These are phyloP conservation scores for Ricinus communis DNA, from an alignment of 345 rosid species.

Conservation along the genomic window DNA sequence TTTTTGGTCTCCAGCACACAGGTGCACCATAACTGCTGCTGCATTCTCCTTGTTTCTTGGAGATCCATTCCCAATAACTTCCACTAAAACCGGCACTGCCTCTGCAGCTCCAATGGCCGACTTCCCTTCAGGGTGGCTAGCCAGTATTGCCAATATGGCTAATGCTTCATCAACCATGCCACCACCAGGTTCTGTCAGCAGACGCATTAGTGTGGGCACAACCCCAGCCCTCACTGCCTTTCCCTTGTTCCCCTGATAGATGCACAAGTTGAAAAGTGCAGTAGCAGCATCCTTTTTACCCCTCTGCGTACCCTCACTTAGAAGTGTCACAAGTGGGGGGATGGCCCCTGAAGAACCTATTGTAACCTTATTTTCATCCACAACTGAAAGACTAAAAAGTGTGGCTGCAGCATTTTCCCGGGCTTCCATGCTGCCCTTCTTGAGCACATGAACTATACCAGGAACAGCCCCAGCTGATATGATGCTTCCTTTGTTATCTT, in stretches of 20 bases:
- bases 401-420: slow-evolving; percentile 99
- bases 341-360: slow-evolving; percentile 88
- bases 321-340: slow-evolving; percentile 77
- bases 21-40: slow-evolving; percentile 54
- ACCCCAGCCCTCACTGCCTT: slow-evolving; percentile 89
- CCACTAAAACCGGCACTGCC: slow-evolving; percentile 42
- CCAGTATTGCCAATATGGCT: slow-evolving; percentile 43
- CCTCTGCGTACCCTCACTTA: slow-evolving; percentile 85
- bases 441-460: slow-evolving; percentile 88
- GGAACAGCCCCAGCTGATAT: slow-evolving; percentile 89
- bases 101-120: slow-evolving; percentile 43
- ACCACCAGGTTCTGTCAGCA: slow-evolving; percentile 46
- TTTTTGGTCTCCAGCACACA: slow-evolving; percentile 74
- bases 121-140: slow-evolving; percentile 48
- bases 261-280: slow-evolving; percentile 93
- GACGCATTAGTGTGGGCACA: slow-evolving; percentile 38
- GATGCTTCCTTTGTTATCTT: slow-evolving; percentile 89
- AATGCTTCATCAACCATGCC: slow-evolving; percentile 50
- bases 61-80: slow-evolving; percentile 41
- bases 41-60: slow-evolving; percentile 46
- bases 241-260: slow-evolving; percentile 97
- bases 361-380: slow-evolving; percentile 89
- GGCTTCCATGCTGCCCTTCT: slow-evolving; percentile 98
- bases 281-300: slow-evolving; percentile 99
- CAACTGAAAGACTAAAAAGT: slow-evolving; percentile 91